Percentiles rank a stretch among this genome's conserved stretches.
phyloP scores from a whole-genome alignment of 2,329 filamentous ascomycete species.

The Penicillium thymicola region DNA sequence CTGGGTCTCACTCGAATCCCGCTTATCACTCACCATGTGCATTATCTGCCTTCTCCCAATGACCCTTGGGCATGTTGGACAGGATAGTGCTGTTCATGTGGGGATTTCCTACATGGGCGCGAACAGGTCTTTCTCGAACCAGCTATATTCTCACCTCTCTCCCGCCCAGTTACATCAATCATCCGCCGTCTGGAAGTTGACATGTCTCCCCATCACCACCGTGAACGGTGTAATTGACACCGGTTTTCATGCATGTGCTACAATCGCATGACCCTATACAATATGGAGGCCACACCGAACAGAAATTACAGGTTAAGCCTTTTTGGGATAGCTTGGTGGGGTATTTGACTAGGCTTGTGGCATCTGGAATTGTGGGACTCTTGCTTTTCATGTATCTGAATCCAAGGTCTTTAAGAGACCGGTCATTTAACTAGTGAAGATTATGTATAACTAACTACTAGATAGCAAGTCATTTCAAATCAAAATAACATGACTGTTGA shows the following conservation, averaged over 20 bases:
- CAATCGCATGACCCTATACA: slow-evolving; percentile 56
- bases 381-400: background rate
- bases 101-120: slow-evolving; percentile 54
- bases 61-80: slow-evolving; percentile 51
- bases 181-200: slow-evolving; percentile 53
- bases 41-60: slow-evolving; percentile 52
- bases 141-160: slow-evolving; percentile 60
- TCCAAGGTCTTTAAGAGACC: background rate
- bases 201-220: slow-evolving; percentile 56
- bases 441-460: background rate
- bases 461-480: background rate
- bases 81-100: slow-evolving; percentile 51
- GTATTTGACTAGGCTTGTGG: slow-evolving; percentile 15
- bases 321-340: slow-evolving; percentile 18
- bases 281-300: slow-evolving; percentile 55
- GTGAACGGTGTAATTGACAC: slow-evolving; percentile 56
- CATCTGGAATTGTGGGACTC: background rate
- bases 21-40: slow-evolving; percentile 59
- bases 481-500: background rate
- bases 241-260: slow-evolving; percentile 34
- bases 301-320: slow-evolving; percentile 42
- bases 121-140: slow-evolving; percentile 57
- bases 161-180: slow-evolving; percentile 58
- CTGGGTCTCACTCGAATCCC: slow-evolving; percentile 49
- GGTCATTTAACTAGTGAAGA: background rate